Evolutionary conservation across 1,284 basidiomycete species (phyloP).

Genomic region (Marasmius oreades): DNA sequence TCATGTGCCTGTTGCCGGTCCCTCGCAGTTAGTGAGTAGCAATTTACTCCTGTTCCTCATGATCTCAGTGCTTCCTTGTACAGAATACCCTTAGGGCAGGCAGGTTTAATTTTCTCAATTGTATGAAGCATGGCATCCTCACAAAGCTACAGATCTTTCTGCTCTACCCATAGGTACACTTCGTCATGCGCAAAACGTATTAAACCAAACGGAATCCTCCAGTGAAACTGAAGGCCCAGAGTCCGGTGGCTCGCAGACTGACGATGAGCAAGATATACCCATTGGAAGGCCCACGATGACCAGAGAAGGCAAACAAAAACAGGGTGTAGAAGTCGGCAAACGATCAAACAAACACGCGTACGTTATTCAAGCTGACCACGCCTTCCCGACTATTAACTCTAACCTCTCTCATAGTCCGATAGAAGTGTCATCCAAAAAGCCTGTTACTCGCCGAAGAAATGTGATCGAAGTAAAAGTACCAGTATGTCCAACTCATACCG

Average conservation of each 20-base stretch:
- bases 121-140: background rate
- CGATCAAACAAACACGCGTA: slow-evolving; percentile 88
- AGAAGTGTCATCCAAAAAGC: slow-evolving; percentile 84
- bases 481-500: slow-evolving; percentile 39
- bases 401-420: slow-evolving; percentile 57
- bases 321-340: slow-evolving; percentile 49
- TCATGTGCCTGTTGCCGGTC: slow-evolving; percentile 20
- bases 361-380: slow-evolving; percentile 34
- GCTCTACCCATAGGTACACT: slow-evolving; percentile 63
- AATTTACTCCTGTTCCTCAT: slow-evolving; percentile 13
- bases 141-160: slow-evolving; percentile 43
- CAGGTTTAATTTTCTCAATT: slow-evolving; percentile 6
- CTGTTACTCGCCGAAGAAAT: slow-evolving; percentile 75
- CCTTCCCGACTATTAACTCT: slow-evolving; percentile 4
- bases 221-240: background rate
- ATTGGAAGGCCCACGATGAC: background rate
- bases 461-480: slow-evolving; percentile 70
- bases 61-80: slow-evolving; percentile 1
- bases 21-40: slow-evolving; percentile 28
- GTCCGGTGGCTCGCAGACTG: background rate
- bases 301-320: slow-evolving; percentile 15
- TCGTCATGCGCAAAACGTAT: slow-evolving; percentile 58
- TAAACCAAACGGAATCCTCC: slow-evolving; percentile 30
- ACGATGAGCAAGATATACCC: background rate
- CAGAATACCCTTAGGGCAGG: slow-evolving; percentile 37